Evolutionary conservation across 1,284 basidiomycete genomes (phyloP).

Genomic region (Thecaphora thlaspeos): DNA sequence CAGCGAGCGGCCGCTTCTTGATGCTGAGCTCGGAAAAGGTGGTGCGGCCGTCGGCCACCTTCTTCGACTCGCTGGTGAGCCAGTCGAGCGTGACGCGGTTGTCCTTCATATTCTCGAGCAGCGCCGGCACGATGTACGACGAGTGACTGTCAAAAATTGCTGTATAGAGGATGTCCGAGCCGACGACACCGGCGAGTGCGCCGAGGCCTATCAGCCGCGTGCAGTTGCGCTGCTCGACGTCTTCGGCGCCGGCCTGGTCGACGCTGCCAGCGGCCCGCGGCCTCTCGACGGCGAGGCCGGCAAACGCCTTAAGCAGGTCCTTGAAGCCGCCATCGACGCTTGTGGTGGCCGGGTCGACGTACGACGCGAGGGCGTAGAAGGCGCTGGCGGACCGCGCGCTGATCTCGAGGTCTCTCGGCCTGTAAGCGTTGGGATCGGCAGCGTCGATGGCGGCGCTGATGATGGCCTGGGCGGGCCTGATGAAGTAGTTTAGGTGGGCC

Average conservation of each 20-base stretch:
- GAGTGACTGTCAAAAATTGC: slow-evolving; percentile 76
- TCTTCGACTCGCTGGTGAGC: slow-evolving; percentile 69
- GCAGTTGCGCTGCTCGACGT: slow-evolving; percentile 60
- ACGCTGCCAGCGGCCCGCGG: background rate
- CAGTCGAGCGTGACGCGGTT: slow-evolving; percentile 64
- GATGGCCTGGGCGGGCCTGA: slow-evolving; percentile 73
- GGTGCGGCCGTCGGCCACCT: slow-evolving; percentile 68
- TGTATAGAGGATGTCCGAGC: slow-evolving; percentile 80
- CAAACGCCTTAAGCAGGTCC: slow-evolving; percentile 69
- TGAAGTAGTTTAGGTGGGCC: slow-evolving; percentile 78
- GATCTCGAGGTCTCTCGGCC: slow-evolving; percentile 72
- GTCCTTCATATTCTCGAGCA: slow-evolving; percentile 69
- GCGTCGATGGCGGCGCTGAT: slow-evolving; percentile 69
- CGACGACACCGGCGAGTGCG: slow-evolving; percentile 75
- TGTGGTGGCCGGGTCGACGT: slow-evolving; percentile 68
- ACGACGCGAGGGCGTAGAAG: slow-evolving; percentile 89
- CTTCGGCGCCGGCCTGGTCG: slow-evolving; percentile 11
- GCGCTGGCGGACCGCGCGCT: slow-evolving; percentile 77
- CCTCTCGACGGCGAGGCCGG: slow-evolving; percentile 61
- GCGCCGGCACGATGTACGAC: slow-evolving; percentile 70
- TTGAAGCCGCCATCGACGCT: slow-evolving; percentile 69
- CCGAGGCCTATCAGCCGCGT: slow-evolving; percentile 81
- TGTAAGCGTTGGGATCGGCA: slow-evolving; percentile 59
- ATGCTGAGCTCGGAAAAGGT: slow-evolving; percentile 69
- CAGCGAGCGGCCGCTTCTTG: slow-evolving; percentile 69